Conservation (phyloP, 2,329 filamentous ascomycete genomes). For the Talaromyces sp. region DNA sequence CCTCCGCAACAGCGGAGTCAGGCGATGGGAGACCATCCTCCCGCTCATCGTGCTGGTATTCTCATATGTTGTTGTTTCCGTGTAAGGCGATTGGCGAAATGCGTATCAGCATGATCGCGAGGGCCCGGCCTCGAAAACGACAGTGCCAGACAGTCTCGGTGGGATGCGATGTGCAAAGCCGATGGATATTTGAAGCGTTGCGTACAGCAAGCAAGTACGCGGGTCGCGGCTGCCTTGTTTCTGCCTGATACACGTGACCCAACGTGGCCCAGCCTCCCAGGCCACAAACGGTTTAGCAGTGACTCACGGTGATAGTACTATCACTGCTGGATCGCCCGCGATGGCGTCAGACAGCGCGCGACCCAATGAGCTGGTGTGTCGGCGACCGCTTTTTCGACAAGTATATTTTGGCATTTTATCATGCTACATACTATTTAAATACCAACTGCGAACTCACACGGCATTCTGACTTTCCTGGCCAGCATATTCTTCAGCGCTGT, state of each 20-base stretch:
- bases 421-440: background rate
- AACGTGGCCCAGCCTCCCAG: too few relatives aligned
- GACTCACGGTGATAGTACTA: conserved; percentile 20
- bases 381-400: background rate
- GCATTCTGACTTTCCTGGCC: background rate
- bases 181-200: background rate
- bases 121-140: conserved; percentile 2
- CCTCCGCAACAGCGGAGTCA: conserved; percentile 62
- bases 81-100: background rate
- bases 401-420: background rate
- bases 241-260: background rate
- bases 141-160: background rate
- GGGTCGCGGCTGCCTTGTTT: background rate
- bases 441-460: background rate
- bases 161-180: background rate
- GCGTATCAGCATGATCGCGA: conserved; percentile 9
- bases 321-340: background rate
- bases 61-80: conserved; percentile 25
- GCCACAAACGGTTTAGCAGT: conserved; percentile 15
- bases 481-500: background rate
- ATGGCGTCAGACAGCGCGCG: conserved; percentile 12
- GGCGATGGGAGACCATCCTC: conserved; percentile 70
- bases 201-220: background rate
- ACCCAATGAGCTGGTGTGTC: conserved; percentile 17
- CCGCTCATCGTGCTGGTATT: conserved; percentile 55